These are phyloP conservation scores for Fennellomyces sp. DNA, from an alignment of 371 early-diverging fungal genomes.

Conservation along the genomic window DNA sequence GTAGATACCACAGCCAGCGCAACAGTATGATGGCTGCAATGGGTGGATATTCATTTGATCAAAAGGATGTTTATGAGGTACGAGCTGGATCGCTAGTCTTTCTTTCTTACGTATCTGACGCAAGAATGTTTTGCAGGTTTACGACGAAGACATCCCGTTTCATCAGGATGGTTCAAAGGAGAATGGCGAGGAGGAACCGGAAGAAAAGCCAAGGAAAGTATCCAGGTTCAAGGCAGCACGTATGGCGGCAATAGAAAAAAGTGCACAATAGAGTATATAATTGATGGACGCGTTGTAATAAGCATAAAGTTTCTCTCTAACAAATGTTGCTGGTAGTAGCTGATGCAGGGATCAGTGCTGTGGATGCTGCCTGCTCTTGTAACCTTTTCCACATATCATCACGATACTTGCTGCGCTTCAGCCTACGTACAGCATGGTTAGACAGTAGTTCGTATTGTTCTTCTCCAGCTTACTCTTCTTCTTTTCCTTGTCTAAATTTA, in stretches of 20 bases:
- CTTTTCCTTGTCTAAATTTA: constrained; percentile 50
- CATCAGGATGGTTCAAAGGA: constrained; percentile 9
- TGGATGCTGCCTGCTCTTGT: constrained; percentile 2
- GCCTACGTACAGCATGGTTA: neutral
- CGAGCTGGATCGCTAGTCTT: neutral
- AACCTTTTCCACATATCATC: constrained; percentile 2
- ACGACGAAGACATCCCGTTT: constrained; percentile 52
- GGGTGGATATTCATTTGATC: constrained; percentile 39
- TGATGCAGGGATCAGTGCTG: neutral
- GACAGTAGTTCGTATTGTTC: neutral
- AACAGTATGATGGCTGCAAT: constrained; percentile 40
- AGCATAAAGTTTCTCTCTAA: neutral
- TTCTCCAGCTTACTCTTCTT: neutral
- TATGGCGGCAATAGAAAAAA: constrained; percentile 18
- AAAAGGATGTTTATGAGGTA: constrained; percentile 49
- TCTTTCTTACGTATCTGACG: neutral
- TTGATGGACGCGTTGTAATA: neutral
- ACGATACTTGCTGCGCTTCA: neutral
- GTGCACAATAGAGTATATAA: neutral
- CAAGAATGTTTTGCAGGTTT: constrained; percentile 16
- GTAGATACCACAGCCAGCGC: constrained; percentile 33
- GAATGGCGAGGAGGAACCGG: constrained; percentile 17
- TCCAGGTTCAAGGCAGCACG: constrained; percentile 54
- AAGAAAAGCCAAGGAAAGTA: constrained; percentile 36
- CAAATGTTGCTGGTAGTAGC: neutral